phyloP scores from a whole-genome alignment of 345 rosid genomes.

The Hirschfeldia incana region DNA sequence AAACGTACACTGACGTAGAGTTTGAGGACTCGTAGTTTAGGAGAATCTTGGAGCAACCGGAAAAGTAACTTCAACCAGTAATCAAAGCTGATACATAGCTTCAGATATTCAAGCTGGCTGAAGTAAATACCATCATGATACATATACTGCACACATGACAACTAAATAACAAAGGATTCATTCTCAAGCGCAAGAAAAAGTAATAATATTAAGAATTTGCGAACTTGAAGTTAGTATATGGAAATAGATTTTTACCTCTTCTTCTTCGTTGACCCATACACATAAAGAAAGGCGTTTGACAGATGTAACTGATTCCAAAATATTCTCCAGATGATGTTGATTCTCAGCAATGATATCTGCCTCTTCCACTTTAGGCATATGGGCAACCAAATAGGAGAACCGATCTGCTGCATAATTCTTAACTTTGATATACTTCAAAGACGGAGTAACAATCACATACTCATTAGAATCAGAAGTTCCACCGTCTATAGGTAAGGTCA shows the following conservation, averaged over 20 bases:
- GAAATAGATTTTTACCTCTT: background rate
- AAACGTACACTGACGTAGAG: background rate
- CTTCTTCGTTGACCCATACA: background rate
- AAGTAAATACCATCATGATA: constrained; percentile 1
- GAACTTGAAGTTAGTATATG: background rate
- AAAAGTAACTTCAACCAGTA: background rate
- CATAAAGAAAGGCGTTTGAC: background rate
- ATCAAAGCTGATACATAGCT: background rate
- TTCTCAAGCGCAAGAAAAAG: background rate
- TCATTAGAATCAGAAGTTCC: background rate
- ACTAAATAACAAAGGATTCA: background rate
- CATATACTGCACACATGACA: constrained; percentile 11
- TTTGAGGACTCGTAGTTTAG: background rate
- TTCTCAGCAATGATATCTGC: background rate
- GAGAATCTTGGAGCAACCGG: constrained; percentile 9
- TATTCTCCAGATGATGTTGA: background rate
- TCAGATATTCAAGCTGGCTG: background rate
- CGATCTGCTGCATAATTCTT: background rate
- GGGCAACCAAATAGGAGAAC: background rate
- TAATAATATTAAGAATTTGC: background rate
- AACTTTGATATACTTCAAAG: constrained; percentile 8
- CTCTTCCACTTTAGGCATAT: background rate
- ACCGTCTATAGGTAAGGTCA: background rate
- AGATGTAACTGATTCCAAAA: background rate
- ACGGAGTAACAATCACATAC: constrained; percentile 1